Evolutionary conservation across 108 stramenopile species (phyloP).

Genomic region (Schizochytrium sp.): DNA sequence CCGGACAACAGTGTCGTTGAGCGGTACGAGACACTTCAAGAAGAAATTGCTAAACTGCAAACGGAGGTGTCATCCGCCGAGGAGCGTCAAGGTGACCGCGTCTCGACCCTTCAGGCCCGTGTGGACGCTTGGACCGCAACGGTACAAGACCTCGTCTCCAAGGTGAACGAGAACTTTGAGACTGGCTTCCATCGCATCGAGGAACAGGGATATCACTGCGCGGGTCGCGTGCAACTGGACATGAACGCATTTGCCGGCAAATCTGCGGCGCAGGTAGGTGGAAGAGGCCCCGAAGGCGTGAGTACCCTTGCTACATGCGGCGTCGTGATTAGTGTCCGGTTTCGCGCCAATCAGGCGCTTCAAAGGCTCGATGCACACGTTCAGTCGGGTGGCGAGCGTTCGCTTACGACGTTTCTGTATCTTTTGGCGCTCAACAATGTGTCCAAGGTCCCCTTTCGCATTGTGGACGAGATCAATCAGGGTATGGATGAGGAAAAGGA

Average conservation of each 20-base stretch:
- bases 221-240: slow-evolving; percentile 39
- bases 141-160: slow-evolving; percentile 40
- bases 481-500: slow-evolving; percentile 92
- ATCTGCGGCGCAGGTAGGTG: too few species aligned
- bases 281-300: too few species aligned
- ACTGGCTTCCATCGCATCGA: slow-evolving; percentile 50
- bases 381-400: slow-evolving; percentile 91
- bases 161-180: slow-evolving; percentile 52
- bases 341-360: slow-evolving; percentile 60
- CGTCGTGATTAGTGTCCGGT: slow-evolving; percentile 74
- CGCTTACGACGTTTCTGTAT: slow-evolving; percentile 88
- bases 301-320: slow-evolving; percentile 62
- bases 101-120: background rate
- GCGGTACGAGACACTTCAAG: slow-evolving; percentile 51
- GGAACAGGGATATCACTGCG: slow-evolving; percentile 52
- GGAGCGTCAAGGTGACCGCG: slow-evolving; percentile 33
- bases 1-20: slow-evolving; percentile 60
- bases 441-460: slow-evolving; percentile 81
- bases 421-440: slow-evolving; percentile 93
- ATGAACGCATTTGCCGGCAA: slow-evolving; percentile 22
- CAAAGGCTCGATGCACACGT: slow-evolving; percentile 67
- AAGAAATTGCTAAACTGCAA: slow-evolving; percentile 45
- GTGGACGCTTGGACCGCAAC: slow-evolving; percentile 27
- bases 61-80: slow-evolving; percentile 47
- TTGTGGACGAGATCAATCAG: slow-evolving; percentile 97